Base-by-base conservation (phyloP, 2,329 filamentous ascomycete species). In the Penicillium sp. region DNA sequence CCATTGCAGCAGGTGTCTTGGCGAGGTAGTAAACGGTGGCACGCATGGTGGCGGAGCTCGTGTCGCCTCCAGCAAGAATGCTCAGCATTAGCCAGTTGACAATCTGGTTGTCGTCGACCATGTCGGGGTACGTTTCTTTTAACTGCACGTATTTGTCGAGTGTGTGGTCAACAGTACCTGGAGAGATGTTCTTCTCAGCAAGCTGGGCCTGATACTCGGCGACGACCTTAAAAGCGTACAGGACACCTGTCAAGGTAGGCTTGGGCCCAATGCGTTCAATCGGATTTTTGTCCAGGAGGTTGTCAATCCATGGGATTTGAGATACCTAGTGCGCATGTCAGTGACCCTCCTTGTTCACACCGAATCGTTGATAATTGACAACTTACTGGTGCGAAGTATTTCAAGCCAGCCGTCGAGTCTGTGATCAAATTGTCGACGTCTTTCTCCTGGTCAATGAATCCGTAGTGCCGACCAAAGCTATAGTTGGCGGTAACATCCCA, bases 91-190 rank as follows among this genome's bases (percentile, higher is more conserved):
- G 28, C 50, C 74, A 77, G 22, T 67, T 68, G 11, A 78, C 57
- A 9, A 77, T 71, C 31, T 69, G 66, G 5, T 61, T 64, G 25
- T 77, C 73, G 31, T 76, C 63, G 1, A 77, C 71, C 2, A 67
- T 55, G 6, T 75, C 69, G 0, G 72, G 71, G 38, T 71, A 53
- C 0, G 62, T 54, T 9, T 67, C 57, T 58, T 77, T 73, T 3
- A 72, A 68, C 12, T 77, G 71, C n/a, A 79, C 67, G 50, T 77
- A 78, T 36, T 71, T 69, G 52, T 78, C 73, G 6, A 78, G 60
- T 26, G 73, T 78, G 49, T 78, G 75, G 4, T 55, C 50, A 12
- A 58, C 55, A 9, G 50, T 49, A 28, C 61, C 57, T 9, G 51
- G 41, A 26, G 48, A 26, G 12, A 55, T 50, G 2, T 54, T 50